phyloP scores from a whole-genome alignment of 2,329 filamentous ascomycete species.

The Xylaria sp. region DNA sequence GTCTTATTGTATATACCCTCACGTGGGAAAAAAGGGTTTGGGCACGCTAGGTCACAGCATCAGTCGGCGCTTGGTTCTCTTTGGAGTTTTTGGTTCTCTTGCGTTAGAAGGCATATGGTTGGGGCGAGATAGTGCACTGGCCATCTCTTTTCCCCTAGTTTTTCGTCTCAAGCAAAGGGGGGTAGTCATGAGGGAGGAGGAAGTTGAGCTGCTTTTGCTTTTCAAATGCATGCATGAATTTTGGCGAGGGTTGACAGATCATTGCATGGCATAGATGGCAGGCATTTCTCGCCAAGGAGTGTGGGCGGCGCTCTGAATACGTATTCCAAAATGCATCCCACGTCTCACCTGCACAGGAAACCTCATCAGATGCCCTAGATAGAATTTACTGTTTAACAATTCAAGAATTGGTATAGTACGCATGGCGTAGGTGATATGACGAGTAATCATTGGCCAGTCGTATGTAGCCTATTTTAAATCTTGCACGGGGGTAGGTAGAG shows the following conservation, averaged over 20 bases:
- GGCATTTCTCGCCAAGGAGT: constrained; percentile 29
- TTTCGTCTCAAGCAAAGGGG: neutral
- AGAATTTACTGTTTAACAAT: constrained; percentile 22
- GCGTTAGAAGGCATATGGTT: constrained; percentile 30
- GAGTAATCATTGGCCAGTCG: neutral
- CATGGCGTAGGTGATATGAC: neutral
- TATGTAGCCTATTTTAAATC: neutral
- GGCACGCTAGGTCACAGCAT: constrained; percentile 48
- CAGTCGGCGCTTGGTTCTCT: constrained; percentile 46
- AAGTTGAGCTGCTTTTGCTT: constrained; percentile 26
- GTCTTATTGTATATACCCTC: constrained; percentile 51
- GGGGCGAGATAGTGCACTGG: constrained; percentile 26
- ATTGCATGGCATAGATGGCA: constrained; percentile 40
- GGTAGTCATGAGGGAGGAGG: constrained; percentile 8
- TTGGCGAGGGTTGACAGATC: constrained; percentile 34
- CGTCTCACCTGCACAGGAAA: constrained; percentile 25
- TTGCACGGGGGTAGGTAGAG: neutral
- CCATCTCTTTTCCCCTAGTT: constrained; percentile 6
- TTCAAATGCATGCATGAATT: constrained; percentile 36
- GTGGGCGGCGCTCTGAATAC: constrained; percentile 29
- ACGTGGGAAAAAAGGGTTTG: constrained; percentile 47
- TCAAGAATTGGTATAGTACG: neutral
- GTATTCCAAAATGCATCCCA: constrained; percentile 36
- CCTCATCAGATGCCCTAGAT: constrained; percentile 24
- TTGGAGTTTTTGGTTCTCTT: constrained; percentile 37